Conservation (phyloP, 257 asterid genomes). For the Lavandula angustifolia region DNA sequence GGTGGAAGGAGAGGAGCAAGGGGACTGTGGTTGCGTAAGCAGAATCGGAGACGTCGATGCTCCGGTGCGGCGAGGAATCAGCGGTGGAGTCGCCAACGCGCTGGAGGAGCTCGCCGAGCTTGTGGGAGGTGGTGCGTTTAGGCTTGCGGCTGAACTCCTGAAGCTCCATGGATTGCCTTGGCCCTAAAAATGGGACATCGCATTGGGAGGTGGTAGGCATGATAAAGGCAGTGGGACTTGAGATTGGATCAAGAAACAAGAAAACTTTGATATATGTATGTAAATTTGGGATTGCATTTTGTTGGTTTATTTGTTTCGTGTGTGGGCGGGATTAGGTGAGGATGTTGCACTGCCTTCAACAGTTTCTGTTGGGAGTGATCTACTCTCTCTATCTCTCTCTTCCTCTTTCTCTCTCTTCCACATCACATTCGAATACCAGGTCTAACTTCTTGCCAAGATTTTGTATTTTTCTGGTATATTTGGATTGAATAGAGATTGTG, state of each 20-base stretch:
- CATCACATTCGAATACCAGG: neutral
- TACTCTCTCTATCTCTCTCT: too few species aligned
- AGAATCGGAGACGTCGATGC: constrained; percentile 16
- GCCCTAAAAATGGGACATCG: constrained; percentile 70
- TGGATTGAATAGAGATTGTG: neutral
- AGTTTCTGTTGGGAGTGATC: too few species aligned
- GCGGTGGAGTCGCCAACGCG: constrained; percentile 48
- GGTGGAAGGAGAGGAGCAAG: constrained; percentile 51
- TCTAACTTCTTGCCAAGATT: neutral
- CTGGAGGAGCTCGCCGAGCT: constrained; percentile 69
- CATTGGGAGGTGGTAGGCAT: constrained; percentile 30
- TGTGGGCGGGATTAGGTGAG: constrained; percentile 62
- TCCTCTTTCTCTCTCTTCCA: neutral
- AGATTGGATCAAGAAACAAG: constrained; percentile 18
- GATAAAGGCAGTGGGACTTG: neutral
- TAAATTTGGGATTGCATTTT: neutral
- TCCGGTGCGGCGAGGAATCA: constrained; percentile 29
- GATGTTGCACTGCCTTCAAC: constrained; percentile 67
- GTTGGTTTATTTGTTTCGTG: constrained; percentile 51
- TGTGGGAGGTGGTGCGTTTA: constrained; percentile 43
- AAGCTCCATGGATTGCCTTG: constrained; percentile 63
- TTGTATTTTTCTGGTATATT: neutral
- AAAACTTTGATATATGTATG: constrained; percentile 7
- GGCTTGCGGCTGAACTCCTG: constrained; percentile 51
- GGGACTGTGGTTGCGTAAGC: constrained; percentile 35